phyloP scores from a whole-genome alignment of 352 stramenopile species.

The Pythium biforme region DNA sequence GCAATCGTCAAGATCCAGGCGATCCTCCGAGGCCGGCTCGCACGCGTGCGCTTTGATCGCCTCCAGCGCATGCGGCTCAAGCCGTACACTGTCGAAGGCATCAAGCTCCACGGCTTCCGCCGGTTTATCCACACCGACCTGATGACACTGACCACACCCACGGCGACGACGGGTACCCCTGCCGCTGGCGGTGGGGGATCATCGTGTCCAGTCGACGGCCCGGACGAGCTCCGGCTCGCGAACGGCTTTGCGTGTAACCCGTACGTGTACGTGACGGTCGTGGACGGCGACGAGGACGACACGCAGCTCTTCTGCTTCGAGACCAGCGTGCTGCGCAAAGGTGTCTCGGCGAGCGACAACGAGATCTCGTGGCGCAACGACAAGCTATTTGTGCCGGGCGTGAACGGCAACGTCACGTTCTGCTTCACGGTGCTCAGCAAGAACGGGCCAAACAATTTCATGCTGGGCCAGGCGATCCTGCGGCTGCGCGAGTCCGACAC shows the following conservation, averaged over 20 bases:
- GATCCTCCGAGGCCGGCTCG: slow-evolving; percentile 43
- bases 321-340: slow-evolving; percentile 39
- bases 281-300: slow-evolving; percentile 66
- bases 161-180: neutral
- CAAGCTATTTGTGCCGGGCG: slow-evolving; percentile 60
- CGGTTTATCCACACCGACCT: neutral
- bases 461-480: slow-evolving; percentile 59
- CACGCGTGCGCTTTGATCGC: slow-evolving; percentile 44
- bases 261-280: slow-evolving; percentile 67
- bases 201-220: neutral
- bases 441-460: slow-evolving; percentile 77
- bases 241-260: slow-evolving; percentile 78
- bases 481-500: slow-evolving; percentile 45
- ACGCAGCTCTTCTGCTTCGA: slow-evolving; percentile 71
- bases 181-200: neutral
- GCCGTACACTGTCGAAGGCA: slow-evolving; percentile 48
- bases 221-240: slow-evolving; percentile 52
- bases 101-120: slow-evolving; percentile 31
- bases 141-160: neutral
- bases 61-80: slow-evolving; percentile 57
- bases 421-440: slow-evolving; percentile 75
- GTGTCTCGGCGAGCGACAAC: slow-evolving; percentile 30
- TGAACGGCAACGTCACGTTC: slow-evolving; percentile 65
- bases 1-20: slow-evolving; percentile 59
- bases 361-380: slow-evolving; percentile 51